A percentile compares a stretch with the other conserved stretches of the same genome.
phyloP scores from a whole-genome alignment of 1,284 basidiomycete species.

The Ustilago lituana region DNA sequence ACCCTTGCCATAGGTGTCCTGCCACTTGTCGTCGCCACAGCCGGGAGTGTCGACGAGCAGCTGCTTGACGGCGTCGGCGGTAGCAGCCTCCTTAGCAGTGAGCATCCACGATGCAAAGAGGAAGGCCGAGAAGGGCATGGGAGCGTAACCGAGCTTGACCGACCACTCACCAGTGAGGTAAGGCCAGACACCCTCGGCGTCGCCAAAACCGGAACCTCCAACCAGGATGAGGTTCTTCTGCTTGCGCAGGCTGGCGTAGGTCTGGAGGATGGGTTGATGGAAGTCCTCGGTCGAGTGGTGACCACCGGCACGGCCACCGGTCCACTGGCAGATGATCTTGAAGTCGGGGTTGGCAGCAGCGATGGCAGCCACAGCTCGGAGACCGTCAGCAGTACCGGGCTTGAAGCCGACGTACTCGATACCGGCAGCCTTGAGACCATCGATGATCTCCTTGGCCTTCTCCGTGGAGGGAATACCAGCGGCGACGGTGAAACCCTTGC shows the following conservation, averaged over 20 bases:
- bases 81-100: constrained; percentile 98
- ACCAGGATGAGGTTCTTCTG: constrained; percentile 89
- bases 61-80: constrained; percentile 91
- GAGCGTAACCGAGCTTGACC: constrained; percentile 81
- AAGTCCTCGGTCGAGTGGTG: constrained; percentile 99
- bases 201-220: constrained; percentile 96
- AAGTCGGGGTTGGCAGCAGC: constrained; percentile 93
- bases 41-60: constrained; percentile 93
- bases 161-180: constrained; percentile 98
- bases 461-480: constrained; percentile 92
- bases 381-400: constrained; percentile 95
- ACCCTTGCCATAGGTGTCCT: constrained; percentile 86
- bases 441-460: constrained; percentile 92
- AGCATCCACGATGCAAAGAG: constrained; percentile 95
- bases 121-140: constrained; percentile 98
- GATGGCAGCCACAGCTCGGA: constrained; percentile 95
- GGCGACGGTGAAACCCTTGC: constrained; percentile 98
- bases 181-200: constrained; percentile 93
- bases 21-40: constrained; percentile 90
- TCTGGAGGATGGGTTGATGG: constrained; percentile 92
- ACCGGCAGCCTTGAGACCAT: constrained; percentile 78
- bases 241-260: constrained; percentile 88
- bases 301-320: constrained; percentile 97
- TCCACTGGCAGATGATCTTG: constrained; percentile 99
- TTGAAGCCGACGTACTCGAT: constrained; percentile 97